These are phyloP conservation scores for Parachaetomium inaequale DNA, from an alignment of 495 filamentous ascomycete species.

Conservation along the genomic window DNA sequence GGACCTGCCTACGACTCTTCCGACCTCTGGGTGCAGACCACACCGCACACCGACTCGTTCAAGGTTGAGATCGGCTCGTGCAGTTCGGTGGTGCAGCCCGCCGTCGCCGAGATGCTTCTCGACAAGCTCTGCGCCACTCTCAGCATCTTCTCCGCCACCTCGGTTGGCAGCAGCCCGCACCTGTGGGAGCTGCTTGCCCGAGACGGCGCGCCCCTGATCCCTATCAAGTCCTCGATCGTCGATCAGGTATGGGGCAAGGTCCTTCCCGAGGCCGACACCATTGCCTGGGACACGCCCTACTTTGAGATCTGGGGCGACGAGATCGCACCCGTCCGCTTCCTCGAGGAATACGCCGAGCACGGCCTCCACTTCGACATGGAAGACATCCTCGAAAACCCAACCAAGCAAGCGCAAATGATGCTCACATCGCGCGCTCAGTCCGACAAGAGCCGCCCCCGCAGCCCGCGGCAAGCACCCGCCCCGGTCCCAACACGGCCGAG, in stretches of 20 bases:
- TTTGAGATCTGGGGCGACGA: slow-evolving; percentile 16
- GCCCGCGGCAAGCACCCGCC: not conserved
- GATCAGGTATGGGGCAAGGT: slow-evolving; percentile 13
- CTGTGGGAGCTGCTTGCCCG: slow-evolving; percentile 11
- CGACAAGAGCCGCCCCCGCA: slow-evolving; percentile 5
- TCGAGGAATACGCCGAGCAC: slow-evolving; percentile 14
- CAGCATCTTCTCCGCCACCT: slow-evolving; percentile 5
- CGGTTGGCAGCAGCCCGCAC: not conserved
- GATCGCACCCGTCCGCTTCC: slow-evolving; percentile 13
- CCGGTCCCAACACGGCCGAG: not conserved
- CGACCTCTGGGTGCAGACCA: slow-evolving; percentile 13
- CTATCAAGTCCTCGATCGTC: slow-evolving; percentile 11
- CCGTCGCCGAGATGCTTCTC: slow-evolving; percentile 12
- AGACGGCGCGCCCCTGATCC: slow-evolving; percentile 5
- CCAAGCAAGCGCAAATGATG: slow-evolving; percentile 15
- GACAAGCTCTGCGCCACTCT: slow-evolving; percentile 15
- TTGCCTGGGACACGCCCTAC: slow-evolving; percentile 4
- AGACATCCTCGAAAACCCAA: slow-evolving; percentile 14
- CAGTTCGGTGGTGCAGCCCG: slow-evolving; percentile 12
- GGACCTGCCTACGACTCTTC: slow-evolving; percentile 14
- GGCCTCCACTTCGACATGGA: slow-evolving; percentile 16
- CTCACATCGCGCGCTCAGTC: slow-evolving; percentile 2
- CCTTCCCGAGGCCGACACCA: slow-evolving; percentile 8
- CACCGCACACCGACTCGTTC: slow-evolving; percentile 10
- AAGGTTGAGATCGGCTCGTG: slow-evolving; percentile 16